Percentiles rank a stretch among this genome's conserved stretches.
Evolutionary conservation across 164 flowering plant species (phyloP).

Genomic region (Cinnamomum chago): DNA sequence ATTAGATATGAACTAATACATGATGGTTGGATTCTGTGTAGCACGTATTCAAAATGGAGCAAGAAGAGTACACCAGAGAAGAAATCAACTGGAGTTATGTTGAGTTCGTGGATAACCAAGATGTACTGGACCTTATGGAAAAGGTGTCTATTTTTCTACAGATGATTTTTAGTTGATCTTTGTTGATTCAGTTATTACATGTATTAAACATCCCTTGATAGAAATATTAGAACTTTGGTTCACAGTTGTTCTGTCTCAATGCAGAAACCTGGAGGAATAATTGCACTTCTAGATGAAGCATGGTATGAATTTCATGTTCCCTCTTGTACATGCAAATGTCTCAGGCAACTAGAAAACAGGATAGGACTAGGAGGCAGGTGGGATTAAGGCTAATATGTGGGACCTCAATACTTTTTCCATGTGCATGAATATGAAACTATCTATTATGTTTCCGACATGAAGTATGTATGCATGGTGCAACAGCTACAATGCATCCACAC

Average conservation of each 20-base stretch:
- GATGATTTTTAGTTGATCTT: neutral
- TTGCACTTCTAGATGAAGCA: slow-evolving; percentile 88
- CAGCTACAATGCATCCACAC: neutral
- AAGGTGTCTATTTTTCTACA: slow-evolving; percentile 40
- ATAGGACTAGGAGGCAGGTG: neutral
- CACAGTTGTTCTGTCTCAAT: slow-evolving; percentile 8
- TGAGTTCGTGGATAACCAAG: slow-evolving; percentile 87
- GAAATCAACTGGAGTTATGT: slow-evolving; percentile 92
- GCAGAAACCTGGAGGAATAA: slow-evolving; percentile 92
- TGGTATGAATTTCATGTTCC: slow-evolving; percentile 41
- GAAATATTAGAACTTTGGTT: neutral
- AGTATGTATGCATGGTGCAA: no score
- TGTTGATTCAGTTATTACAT: neutral
- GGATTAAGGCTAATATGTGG: neutral
- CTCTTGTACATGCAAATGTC: neutral
- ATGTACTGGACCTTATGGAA: slow-evolving; percentile 77
- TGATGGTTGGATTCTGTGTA: slow-evolving; percentile 20
- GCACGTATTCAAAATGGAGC: slow-evolving; percentile 94
- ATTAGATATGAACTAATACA: neutral
- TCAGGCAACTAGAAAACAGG: neutral
- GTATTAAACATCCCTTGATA: neutral
- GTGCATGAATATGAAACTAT: neutral
- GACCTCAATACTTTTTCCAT: no score
- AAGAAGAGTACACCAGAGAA: slow-evolving; percentile 76
- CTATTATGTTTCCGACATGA: no score